Base-by-base conservation (phyloP, 768 basidiomycete species). In the Collybia nuda region DNA sequence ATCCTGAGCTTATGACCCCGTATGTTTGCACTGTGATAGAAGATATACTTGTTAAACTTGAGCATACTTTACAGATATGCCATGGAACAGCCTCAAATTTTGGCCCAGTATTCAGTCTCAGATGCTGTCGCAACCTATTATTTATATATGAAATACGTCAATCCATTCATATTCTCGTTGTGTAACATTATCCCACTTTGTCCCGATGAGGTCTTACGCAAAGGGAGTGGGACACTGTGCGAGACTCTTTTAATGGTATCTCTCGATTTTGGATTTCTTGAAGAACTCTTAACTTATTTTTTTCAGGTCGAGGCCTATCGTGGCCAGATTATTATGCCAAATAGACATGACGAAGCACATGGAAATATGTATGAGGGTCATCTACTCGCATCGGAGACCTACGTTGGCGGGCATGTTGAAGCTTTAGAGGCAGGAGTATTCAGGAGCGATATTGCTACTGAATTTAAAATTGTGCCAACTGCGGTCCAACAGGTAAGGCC, bases 121-220 rank as follows among this genome's bases (percentile, higher is more conserved):
- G 97, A 99, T 78, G 97, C 97, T 0, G 97, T 98, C 8, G 96
- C 97, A n/a, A 99, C 97, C 1, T 98, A 99, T 67, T 98, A 98
- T 68, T 80, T 99, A 29, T 98, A 99, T 72, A 99, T 98, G 97
- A 99, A 98, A 94, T 99, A 99, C 61, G 95, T 99, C 8, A 95
- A 98, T 63, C 97, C 97, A 0, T 99, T 99, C 79, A 92, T 99
- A 55, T 99, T 99, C 74, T 98, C 97, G 7, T 72, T 99, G 32
- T 98, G 97, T 70, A 99, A 97, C 76, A 99, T 98, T 67, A 98
- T 99, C 58, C 96, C 97, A 9, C 79, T 99, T 47, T 87, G 86
- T 61, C 94, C 97, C 2, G 97, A 99, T 60, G 97, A 99, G 54
- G 97, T 98, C 4, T 69, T 98, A 57, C 78, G 96, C 44, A 98